These are phyloP conservation scores for Alternaria sp. DNA, from an alignment of 2,329 filamentous ascomycete species.

Conservation along the genomic window DNA sequence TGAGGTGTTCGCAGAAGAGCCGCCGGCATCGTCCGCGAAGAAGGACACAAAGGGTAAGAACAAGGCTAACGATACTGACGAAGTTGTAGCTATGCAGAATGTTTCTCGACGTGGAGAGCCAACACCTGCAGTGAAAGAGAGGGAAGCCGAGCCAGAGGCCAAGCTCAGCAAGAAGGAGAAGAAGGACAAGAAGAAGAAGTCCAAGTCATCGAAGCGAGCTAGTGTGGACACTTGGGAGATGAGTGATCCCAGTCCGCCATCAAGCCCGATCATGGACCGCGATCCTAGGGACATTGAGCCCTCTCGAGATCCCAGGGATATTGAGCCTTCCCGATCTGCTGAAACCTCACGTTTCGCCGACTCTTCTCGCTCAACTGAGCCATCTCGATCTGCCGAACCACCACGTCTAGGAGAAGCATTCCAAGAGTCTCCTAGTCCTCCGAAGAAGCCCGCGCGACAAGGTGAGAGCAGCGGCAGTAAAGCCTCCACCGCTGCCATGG, in stretches of 20 bases:
- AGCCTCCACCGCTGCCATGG: conserved; percentile 30
- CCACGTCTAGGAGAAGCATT: neutral
- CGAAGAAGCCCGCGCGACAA: conserved; percentile 12
- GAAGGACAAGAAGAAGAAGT: conserved; percentile 45
- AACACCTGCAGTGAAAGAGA: conserved; percentile 14
- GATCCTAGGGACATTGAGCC: conserved; percentile 30
- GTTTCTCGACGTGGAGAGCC: conserved; percentile 15
- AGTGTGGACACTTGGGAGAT: conserved; percentile 42
- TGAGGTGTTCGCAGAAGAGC: conserved; percentile 25
- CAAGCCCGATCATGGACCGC: conserved; percentile 39
- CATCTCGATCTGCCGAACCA: neutral
- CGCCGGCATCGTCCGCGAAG: conserved; percentile 19
- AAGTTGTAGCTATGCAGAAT: conserved; percentile 27
- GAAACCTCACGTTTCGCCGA: neutral
- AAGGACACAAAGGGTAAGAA: conserved; percentile 39
- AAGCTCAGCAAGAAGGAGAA: conserved; percentile 9
- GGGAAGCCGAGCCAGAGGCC: conserved; percentile 46
- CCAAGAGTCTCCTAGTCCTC: conserved; percentile 2
- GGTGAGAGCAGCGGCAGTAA: conserved; percentile 24
- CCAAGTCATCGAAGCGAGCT: conserved; percentile 39
- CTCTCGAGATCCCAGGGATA: neutral
- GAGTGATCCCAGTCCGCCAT: conserved; percentile 30
- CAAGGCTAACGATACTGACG: conserved; percentile 31
- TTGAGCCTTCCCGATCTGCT: neutral
- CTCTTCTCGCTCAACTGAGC: neutral